Evolutionary conservation across 2,329 filamentous ascomycete genomes (phyloP).

Genomic region (Aspergillus oerlinghausenensis): DNA sequence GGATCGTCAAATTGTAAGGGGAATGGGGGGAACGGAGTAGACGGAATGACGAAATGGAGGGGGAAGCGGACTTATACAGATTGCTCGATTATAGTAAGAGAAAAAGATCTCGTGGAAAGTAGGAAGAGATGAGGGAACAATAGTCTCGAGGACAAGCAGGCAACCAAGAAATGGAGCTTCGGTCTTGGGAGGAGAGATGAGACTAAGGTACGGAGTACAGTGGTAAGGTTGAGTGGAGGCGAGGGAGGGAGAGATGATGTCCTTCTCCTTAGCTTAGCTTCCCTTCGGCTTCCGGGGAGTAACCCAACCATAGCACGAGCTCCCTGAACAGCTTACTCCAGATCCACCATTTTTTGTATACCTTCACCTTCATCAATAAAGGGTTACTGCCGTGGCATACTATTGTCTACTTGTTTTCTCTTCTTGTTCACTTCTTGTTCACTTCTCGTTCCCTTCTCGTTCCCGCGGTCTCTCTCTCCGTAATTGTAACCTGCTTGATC

Average conservation of each 20-base stretch:
- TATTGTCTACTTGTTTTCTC: not conserved
- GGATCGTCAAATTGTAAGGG: conserved; percentile 19
- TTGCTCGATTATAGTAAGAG: not conserved
- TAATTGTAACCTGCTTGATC: not conserved
- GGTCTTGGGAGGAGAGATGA: not conserved
- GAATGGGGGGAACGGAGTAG: not conserved
- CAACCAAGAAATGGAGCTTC: not conserved
- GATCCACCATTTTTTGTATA: not conserved
- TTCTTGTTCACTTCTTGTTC: not conserved
- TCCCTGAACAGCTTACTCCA: not conserved
- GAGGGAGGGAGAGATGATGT: not conserved
- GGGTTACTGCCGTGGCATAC: too few relatives aligned
- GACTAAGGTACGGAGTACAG: too few relatives aligned
- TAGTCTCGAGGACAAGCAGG: not conserved
- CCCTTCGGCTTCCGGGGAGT: not conserved
- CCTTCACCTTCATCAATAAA: too few relatives aligned
- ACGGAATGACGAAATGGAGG: not conserved
- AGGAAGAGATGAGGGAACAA: not conserved
- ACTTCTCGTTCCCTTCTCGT: not conserved
- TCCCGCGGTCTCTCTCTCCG: not conserved
- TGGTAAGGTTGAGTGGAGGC: not conserved
- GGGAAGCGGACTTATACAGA: conserved; percentile 1
- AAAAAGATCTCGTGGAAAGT: not conserved
- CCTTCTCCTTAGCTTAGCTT: not conserved
- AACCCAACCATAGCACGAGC: not conserved